Base-by-base conservation (phyloP, 306 rosid species). In the Dryas alaskensis region DNA sequence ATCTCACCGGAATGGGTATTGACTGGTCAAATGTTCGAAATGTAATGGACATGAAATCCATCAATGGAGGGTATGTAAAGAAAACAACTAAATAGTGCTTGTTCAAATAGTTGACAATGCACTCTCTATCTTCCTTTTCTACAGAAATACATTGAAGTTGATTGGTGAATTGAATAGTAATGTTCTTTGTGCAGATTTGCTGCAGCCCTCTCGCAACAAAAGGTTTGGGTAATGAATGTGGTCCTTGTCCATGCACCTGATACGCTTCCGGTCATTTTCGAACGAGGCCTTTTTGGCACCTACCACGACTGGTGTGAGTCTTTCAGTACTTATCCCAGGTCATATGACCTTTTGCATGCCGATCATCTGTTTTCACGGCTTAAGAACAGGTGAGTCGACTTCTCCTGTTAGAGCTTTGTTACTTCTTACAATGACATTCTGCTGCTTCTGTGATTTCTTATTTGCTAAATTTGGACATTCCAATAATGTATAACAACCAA, bases 241-340 rank as follows among this genome's bases (percentile, higher is more conserved):
- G 84, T 94, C 50, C 92, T 96, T 13, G 89, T 89, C 79, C 93
- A 94, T 49, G 89, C 87, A 4, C 95, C 92, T 0, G 93, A 94
- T 74, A 94, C 97, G 3, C 99, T 91, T 76, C 95, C 99, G 31
- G 75, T 89, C 76, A 89, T 94, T 12, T 92, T 80, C 65, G 96
- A 94, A 72, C 99, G 99, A 1, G 99, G 99, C 10, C 89, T 94
- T 66, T 37, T 88, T 5, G 99, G 99, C 10, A 49, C 90, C 51
- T 91, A 91, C 84, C 99, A 94, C 27, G 97, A 94, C 75, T 94
- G 99, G 99, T 94, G 99, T 4, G 97, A 94, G 79, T 81, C 99
- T 54, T 94, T 92, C 27, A 86, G 93, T 58, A 87, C 95, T 74
- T 94, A 94, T 67, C 97, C 99, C 4, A 89, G 99, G 79, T 84